Evolutionary conservation across 2,329 filamentous ascomycete genomes (phyloP).

Genomic region (Metarhizium guizhouense): DNA sequence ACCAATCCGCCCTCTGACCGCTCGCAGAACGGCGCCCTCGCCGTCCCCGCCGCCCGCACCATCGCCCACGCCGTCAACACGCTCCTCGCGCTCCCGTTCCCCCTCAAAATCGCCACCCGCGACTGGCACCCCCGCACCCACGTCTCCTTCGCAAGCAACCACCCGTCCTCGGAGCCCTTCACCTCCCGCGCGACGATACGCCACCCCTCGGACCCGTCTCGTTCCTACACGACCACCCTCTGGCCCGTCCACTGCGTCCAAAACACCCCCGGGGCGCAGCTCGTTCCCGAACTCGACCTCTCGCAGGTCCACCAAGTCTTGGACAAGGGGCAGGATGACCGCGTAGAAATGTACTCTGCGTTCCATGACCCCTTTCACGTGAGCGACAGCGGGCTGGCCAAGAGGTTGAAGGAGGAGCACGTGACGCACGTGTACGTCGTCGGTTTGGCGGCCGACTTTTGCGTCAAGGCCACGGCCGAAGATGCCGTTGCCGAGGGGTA

Average conservation of each 20-base stretch:
- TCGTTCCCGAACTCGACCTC: conserved; percentile 63
- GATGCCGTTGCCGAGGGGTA: conserved; percentile 74
- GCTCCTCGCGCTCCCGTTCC: conserved; percentile 64
- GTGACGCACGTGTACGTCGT: conserved; percentile 79
- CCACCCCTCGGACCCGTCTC: conserved; percentile 55
- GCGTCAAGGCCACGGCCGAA: conserved; percentile 72
- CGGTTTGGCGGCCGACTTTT: conserved; percentile 83
- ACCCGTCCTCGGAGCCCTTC: conserved; percentile 59
- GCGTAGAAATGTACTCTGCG: conserved; percentile 88
- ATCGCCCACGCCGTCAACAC: conserved; percentile 65
- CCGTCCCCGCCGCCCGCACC: conserved; percentile 64
- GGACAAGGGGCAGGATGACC: conserved; percentile 65
- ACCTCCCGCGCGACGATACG: conserved; percentile 52
- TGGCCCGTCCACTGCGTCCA: conserved; percentile 92
- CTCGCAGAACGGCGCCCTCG: conserved; percentile 68
- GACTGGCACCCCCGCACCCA: conserved; percentile 83
- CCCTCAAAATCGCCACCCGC: conserved; percentile 72
- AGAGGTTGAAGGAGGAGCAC: conserved; percentile 41
- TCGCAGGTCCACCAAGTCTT: conserved; percentile 55
- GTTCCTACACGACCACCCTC: conserved; percentile 58
- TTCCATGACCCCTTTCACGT: conserved; percentile 75
- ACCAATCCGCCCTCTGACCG: too few species aligned
- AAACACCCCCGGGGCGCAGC: conserved; percentile 58
- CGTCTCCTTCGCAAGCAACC: conserved; percentile 82
- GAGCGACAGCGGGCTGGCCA: conserved; percentile 54